Evolutionary conservation across 1,284 basidiomycete species (phyloP), one percentile per base, ranked within the genome.

Genomic region (Melampsora occidentalis): DNA sequence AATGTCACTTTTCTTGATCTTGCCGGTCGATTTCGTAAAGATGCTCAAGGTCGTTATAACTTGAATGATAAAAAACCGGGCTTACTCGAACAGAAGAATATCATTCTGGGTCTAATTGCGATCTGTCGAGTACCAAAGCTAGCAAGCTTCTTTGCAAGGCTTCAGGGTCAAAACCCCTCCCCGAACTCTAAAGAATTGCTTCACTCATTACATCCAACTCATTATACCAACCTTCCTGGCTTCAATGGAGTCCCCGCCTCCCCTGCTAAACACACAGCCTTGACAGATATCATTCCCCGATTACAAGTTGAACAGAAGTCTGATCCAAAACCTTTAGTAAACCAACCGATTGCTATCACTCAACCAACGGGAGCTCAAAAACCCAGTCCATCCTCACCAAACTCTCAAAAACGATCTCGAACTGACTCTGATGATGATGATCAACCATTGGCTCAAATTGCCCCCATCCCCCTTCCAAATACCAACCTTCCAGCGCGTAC

Each of bases 31-130:
- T 72, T 31, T 33, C 12, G 46, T 10, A 63, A 65, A 53, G 70
- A 72, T 65, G n/a, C 10, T 18, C 59, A 64, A 53, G 70, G 70
- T 46, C 63, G 48, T 49, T 65, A 28, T 18, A 72, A 59, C 20
- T 22, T 20, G 22, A n/a, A 63, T 49, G 70, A 72, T 22, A 72
- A 72, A 53, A 59, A 72, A 35, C 22, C 51, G 14, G 70, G 70
- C 5, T 65, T 72, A 46, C 61, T 72, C 25, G 70, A 72, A 62
- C 59, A 49, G 18, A 72, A 72, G 64, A 61, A 53, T 7, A 65
- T 72, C 62, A 20, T 35, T 25, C 35, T 65, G 5, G 70, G 61
- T 35, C 39, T 72, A 0, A 72, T 72, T 42, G 39, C 70, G 2
- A 51, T 22, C 6, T n/a, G n/a, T 72, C 49, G 62, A 12, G 61